Evolutionary conservation across 2,329 filamentous ascomycete genomes (phyloP).

Genomic region (Trichoderma atrobrunneum): DNA sequence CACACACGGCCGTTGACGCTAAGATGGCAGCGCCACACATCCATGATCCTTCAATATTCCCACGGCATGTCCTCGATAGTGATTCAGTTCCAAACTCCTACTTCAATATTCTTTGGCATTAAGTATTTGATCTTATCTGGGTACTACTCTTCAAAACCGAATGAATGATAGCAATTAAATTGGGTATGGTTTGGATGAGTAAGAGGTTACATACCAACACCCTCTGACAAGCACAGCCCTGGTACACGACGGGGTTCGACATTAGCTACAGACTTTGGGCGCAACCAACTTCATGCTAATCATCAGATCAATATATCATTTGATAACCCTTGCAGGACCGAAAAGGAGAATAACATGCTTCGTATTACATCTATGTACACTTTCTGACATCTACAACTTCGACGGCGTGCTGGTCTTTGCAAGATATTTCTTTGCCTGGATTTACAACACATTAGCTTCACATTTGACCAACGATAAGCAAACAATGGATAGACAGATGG

Average conservation of each 20-base stretch:
- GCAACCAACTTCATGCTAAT: not conserved
- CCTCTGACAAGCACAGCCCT: not conserved
- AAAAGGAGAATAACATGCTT: not conserved
- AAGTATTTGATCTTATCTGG: not conserved
- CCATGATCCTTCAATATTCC: not conserved
- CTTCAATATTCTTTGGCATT: not conserved
- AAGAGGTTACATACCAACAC: not conserved
- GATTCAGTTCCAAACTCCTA: not conserved
- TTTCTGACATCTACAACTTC: not conserved
- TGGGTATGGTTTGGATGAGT: not conserved
- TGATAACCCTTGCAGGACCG: not conserved
- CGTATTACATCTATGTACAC: not conserved
- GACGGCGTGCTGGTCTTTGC: not conserved
- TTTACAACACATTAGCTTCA: not conserved
- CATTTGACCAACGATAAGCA: not conserved
- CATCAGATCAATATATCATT: not conserved
- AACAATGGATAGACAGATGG: no score
- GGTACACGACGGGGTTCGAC: no score
- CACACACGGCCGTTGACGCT: not conserved
- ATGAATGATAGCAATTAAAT: not conserved
- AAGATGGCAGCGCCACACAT: not conserved
- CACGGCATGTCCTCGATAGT: not conserved
- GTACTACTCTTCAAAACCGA: not conserved
- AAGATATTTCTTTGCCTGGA: not conserved
- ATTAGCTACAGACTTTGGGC: not conserved